Base-by-base conservation (phyloP, 169 alveolate species). In the Ichthyophthirius multifiliis region DNA sequence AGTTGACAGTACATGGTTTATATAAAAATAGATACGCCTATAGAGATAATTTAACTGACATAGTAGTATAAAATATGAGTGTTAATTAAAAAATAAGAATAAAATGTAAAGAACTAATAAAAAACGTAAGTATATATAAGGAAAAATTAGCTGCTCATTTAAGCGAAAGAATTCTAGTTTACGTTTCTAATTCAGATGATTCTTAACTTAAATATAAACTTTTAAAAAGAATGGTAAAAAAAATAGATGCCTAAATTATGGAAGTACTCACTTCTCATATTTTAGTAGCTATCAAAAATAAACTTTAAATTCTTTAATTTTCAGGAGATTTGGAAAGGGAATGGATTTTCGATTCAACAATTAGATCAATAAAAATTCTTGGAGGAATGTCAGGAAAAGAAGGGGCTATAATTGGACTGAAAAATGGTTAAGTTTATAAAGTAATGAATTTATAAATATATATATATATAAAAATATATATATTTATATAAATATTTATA, bases 331-430 rank as follows among this genome's bases (percentile, higher is more conserved):
- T 91, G 27, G 97, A 95, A 80, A 83, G 97, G 74, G 97, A 94
- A 62, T 97, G 99, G 99, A 86, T 87, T 20, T 85, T 97, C 39
- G 97, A 94, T 39, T 87, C 97, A 10, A 84, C 83, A 75, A 89
- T 97, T 76, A 91, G 93, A 47, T 92, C 86, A 65, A 85, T 97
- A 6, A 87, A 95, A 81, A 96, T 94, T 15, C 88, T 93, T 32
- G 98, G 98, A 13, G 99, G 99, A 10, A 95, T 95, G 0, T 95
- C 97, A 7, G 90, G 94, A 78, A 90, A 94, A 44, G 99, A 97
- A 90, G 95, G 97, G 30, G 77, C 96, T 65, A 75, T 96, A 10
- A 96, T 96, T 15, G 99, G 99, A 1, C 82, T 94, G n/a, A 94
- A 93, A 80, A 92, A 94, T 65, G 99, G 99, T 45, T 92, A 92